phyloP scores from a whole-genome alignment of 106 monocot genomes.

The Triglochin maritima region DNA sequence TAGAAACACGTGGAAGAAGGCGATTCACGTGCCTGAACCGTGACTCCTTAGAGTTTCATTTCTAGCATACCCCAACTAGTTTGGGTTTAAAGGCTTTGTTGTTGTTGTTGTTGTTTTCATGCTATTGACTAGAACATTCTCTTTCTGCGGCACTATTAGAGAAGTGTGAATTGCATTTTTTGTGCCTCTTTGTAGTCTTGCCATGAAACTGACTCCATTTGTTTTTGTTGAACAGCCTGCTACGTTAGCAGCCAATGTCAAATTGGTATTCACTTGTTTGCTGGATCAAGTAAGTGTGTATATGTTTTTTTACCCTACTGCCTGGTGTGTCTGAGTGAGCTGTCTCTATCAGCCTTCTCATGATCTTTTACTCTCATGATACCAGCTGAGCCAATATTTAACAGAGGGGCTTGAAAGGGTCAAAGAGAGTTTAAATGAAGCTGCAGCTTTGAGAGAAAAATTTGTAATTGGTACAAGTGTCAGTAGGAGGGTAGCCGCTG shows the following conservation, averaged over 20 bases:
- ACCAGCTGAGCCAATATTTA: slow-evolving; percentile 82
- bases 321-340: background rate
- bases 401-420: slow-evolving; percentile 91
- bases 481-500: slow-evolving; percentile 92
- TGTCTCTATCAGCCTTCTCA: background rate
- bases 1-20: too few relatives aligned
- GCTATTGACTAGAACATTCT: too few relatives aligned
- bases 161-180: too few relatives aligned
- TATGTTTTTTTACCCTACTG: slow-evolving; percentile 1
- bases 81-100: too few relatives aligned
- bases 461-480: slow-evolving; percentile 88
- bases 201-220: slow-evolving; percentile 1
- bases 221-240: slow-evolving; percentile 37
- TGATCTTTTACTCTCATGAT: slow-evolving; percentile 1
- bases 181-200: too few relatives aligned
- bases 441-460: slow-evolving; percentile 78
- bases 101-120: too few relatives aligned
- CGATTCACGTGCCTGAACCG: too few relatives aligned
- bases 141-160: too few relatives aligned
- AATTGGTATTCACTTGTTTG: slow-evolving; percentile 79
- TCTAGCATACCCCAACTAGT: too few relatives aligned
- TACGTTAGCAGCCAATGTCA: slow-evolving; percentile 73
- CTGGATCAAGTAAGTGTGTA: slow-evolving; percentile 88
- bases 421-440: slow-evolving; percentile 91
- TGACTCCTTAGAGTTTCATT: too few relatives aligned